Evolutionary conservation across 495 filamentous ascomycete species (phyloP).

Genomic region (Talaromyces stipitatus): DNA sequence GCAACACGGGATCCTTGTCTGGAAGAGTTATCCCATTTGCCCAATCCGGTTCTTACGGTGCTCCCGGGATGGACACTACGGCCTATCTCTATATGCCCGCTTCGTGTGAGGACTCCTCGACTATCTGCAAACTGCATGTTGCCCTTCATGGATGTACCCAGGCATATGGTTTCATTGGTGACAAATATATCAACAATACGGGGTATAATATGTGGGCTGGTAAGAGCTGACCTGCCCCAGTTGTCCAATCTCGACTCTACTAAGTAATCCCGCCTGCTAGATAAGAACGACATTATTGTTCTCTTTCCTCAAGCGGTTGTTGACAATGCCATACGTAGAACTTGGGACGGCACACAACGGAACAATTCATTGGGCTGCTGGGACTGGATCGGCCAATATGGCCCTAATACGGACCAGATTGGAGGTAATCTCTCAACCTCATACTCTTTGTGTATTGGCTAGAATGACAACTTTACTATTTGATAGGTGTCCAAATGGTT

Average conservation of each 20-base stretch:
- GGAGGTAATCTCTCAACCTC: background rate
- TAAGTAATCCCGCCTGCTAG: background rate
- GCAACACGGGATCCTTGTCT: background rate
- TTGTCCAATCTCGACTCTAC: background rate
- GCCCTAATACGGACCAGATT: background rate
- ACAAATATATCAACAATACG: background rate
- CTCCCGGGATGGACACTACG: background rate
- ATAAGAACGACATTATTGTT: background rate
- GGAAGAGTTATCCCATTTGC: background rate
- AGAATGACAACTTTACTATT: background rate
- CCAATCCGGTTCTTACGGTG: background rate
- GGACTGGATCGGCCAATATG: background rate
- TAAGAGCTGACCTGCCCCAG: background rate
- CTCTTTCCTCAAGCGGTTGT: background rate
- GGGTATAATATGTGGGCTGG: background rate
- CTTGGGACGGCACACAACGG: background rate
- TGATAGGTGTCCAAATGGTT: background rate
- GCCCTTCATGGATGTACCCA: background rate
- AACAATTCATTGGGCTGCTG: background rate
- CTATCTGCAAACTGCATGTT: background rate
- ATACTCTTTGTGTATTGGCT: background rate
- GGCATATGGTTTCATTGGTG: background rate
- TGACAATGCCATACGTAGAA: background rate
- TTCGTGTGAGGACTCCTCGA: background rate
- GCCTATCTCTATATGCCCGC: background rate